Evolutionary conservation across 805 yeast species (phyloP).

Genomic region (Kodamaea leandrae): DNA sequence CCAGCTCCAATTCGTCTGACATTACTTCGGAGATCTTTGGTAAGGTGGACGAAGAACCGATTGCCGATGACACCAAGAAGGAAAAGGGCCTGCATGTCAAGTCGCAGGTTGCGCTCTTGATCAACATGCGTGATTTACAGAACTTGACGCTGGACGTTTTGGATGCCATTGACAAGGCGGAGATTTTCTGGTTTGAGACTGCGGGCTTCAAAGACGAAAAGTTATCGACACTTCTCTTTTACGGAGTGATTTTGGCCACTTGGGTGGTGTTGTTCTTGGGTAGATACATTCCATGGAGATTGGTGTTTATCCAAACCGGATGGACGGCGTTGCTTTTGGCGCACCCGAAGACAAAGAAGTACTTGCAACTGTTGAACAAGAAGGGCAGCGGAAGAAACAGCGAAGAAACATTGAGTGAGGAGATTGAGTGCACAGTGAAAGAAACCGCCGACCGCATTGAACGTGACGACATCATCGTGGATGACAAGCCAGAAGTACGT

Average conservation of each 20-base stretch:
- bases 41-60: conserved; percentile 8
- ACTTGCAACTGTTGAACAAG: conserved; percentile 14
- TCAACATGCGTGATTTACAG: conserved; percentile 74
- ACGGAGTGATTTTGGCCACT: conserved; percentile 30
- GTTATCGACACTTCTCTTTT: conserved; percentile 57
- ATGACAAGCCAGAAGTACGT: conserved; percentile 59
- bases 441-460: conserved; percentile 29
- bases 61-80: conserved; percentile 8
- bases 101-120: conserved; percentile 42
- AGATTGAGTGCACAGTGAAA: too few relatives aligned
- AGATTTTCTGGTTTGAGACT: conserved; percentile 55
- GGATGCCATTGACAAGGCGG: conserved; percentile 47
- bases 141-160: conserved; percentile 57
- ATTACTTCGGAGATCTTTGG: neutral
- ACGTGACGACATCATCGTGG: conserved; percentile 58
- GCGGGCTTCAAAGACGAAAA: conserved; percentile 73
- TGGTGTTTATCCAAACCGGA: conserved; percentile 51
- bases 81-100: conserved; percentile 22
- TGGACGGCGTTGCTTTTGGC: conserved; percentile 54
- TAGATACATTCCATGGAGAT: conserved; percentile 62
- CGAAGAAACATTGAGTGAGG: too few relatives aligned
- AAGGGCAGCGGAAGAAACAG: neutral
- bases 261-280: conserved; percentile 44
- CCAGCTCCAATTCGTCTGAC: conserved; percentile 11
- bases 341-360: conserved; percentile 57